Conservation (phyloP, 2,329 filamentous ascomycete species). For the Thielaviopsis cerberus region DNA sequence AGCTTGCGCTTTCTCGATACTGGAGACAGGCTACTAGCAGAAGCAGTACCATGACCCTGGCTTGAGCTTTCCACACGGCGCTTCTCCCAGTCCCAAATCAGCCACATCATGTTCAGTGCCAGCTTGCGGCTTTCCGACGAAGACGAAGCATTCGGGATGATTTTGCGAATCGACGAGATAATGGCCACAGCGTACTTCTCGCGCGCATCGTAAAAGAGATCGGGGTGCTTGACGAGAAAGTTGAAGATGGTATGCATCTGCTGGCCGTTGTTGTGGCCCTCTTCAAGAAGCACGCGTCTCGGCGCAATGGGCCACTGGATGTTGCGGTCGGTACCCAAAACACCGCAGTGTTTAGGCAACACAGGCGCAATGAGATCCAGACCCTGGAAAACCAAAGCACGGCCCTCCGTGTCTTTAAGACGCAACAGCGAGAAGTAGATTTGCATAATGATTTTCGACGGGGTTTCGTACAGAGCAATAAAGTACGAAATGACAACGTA, state of each 20-base stretch:
- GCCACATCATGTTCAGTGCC: conserved; percentile 71
- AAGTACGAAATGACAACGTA: conserved; percentile 97
- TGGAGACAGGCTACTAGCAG: conserved; percentile 46
- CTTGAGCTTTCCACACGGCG: conserved; percentile 49
- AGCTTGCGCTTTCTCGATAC: conserved; percentile 56
- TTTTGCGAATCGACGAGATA: conserved; percentile 73
- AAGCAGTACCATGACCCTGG: background rate
- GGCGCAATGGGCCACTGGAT: conserved; percentile 81
- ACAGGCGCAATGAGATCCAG: conserved; percentile 90
- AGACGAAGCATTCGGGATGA: conserved; percentile 63
- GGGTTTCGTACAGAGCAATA: conserved; percentile 91
- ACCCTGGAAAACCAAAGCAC: conserved; percentile 80
- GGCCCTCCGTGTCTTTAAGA: conserved; percentile 87
- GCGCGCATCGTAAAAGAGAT: conserved; percentile 84
- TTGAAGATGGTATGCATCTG: conserved; percentile 96
- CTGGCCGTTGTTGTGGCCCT: conserved; percentile 71
- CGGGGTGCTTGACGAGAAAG: conserved; percentile 80
- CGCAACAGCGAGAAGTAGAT: conserved; percentile 83
- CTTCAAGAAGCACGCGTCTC: conserved; percentile 76
- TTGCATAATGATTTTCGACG: conserved; percentile 84
- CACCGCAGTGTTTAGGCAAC: conserved; percentile 63
- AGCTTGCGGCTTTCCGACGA: conserved; percentile 85
- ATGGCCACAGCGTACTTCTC: conserved; percentile 83
- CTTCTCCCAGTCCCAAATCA: conserved; percentile 89
- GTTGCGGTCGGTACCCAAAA: conserved; percentile 48